Percentiles rank a stretch among this genome's conserved stretches.
phyloP scores from a whole-genome alignment of 2,329 filamentous ascomycete genomes.

The Trichoderma sp. region DNA sequence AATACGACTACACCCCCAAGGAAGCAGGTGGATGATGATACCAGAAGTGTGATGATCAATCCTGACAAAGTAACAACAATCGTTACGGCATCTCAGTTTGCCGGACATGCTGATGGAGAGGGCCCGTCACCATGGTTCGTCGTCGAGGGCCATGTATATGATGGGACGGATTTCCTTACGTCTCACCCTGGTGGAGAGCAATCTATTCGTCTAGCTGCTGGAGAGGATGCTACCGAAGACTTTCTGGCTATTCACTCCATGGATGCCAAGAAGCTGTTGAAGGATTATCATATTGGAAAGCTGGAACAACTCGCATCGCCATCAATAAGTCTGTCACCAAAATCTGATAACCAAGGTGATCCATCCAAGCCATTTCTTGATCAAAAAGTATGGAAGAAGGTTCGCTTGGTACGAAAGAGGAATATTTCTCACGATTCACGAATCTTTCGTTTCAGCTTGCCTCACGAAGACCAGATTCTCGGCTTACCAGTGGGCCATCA shows the following conservation, averaged over 20 bases:
- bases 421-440: neutral
- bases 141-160: conserved; percentile 84
- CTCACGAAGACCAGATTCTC: neutral
- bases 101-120: conserved; percentile 48
- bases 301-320: neutral
- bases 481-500: conserved; percentile 6
- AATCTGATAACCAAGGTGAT: neutral
- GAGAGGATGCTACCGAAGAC: conserved; percentile 84
- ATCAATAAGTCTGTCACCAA: neutral
- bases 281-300: neutral
- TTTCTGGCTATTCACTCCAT: conserved; percentile 77
- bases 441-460: conserved; percentile 3
- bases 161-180: conserved; percentile 73
- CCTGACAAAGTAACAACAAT: neutral
- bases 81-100: conserved; percentile 29
- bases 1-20: neutral
- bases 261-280: conserved; percentile 69
- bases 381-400: neutral
- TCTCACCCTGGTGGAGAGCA: conserved; percentile 27
- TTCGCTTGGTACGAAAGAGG: neutral
- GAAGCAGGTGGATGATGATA: conserved; percentile 29
- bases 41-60: neutral
- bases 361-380: conserved; percentile 1
- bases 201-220: conserved; percentile 72
- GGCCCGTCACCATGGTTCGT: conserved; percentile 77